These are phyloP conservation scores for Pestalotiopsis sp. DNA, from an alignment of 2,329 filamentous ascomycete genomes.

Conservation along the genomic window DNA sequence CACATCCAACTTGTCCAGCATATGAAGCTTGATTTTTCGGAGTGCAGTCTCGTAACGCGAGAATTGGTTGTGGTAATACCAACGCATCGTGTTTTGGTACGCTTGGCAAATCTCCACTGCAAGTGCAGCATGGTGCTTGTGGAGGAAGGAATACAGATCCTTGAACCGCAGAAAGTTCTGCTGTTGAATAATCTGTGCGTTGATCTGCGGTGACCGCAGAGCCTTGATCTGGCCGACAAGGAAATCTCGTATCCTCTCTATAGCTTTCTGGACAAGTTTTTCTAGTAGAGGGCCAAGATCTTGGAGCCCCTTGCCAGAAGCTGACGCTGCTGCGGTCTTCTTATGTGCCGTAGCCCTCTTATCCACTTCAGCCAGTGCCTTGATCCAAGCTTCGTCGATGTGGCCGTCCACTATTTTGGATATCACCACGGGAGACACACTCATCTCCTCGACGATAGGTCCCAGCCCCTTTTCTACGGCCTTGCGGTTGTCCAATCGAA, in stretches of 20 bases:
- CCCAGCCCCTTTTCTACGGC: conserved; percentile 86
- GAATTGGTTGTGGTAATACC: conserved; percentile 96
- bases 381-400: conserved; percentile 89
- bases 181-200: conserved; percentile 95
- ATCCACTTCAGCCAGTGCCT: conserved; percentile 77
- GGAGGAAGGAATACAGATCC: conserved; percentile 84
- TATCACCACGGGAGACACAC: conserved; percentile 81
- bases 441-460: conserved; percentile 89
- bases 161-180: conserved; percentile 88
- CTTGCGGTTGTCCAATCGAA: conserved; percentile 84
- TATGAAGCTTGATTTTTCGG: conserved; percentile 81
- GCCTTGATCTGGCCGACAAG: conserved; percentile 94
- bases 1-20: conserved; percentile 80
- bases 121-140: conserved; percentile 78
- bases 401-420: conserved; percentile 84
- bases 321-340: conserved; percentile 62
- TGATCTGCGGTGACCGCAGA: conserved; percentile 91
- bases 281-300: conserved; percentile 86
- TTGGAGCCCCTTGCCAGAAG: conserved; percentile 73
- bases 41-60: conserved; percentile 83
- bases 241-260: conserved; percentile 92
- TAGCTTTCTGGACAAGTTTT: conserved; percentile 85
- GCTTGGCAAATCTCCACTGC: conserved; percentile 89
- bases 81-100: conserved; percentile 98
- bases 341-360: conserved; percentile 74